Base-by-base conservation (phyloP, 1,139 yeast genomes). In the Candida buenavistaensis region DNA sequence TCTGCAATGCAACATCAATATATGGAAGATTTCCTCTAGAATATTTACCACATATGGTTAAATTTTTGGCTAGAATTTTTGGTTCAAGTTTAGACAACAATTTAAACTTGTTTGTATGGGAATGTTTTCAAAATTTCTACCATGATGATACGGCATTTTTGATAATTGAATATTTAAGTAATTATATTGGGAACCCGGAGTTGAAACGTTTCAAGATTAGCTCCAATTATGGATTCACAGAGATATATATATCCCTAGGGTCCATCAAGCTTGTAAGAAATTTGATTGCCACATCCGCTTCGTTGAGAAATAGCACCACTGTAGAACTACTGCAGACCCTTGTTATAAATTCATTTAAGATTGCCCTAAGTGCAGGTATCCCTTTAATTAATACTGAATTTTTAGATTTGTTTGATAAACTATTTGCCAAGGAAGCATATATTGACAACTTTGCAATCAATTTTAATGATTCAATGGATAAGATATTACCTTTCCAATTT, bases 1-100 rank as follows among this genome's bases (percentile, higher is more conserved):
- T 78, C 7, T 47, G 82, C 14, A 72, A 73, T 32, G 57, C 77
- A 0, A 59, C 75, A 3, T 60, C 75, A 32, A 50, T 69, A 1
- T 73, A 64, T 43, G 80, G 82, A 1, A 51, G 57, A 17, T 51
- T 80, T 3, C 84, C 86, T 0, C 42, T 57, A 6, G 50, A 58
- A 1, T 52, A 59, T 23, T 50, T 77, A 23, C 53, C 54, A 32
- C 59, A 61, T 13, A 56, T 69, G 1, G 50, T 80, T 3, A 68
- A 65, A 28, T 65, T 78, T 9, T 48, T 82, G 4, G 74, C 84
- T 38, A 48, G 50, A 14, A 32, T 48, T 3, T 53, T 56, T 33
- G 73, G 78, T 0, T 47, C 64, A 13, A 55, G 62, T 8, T 43
- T 68, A 16, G 66, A 68, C 20, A 59, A 64, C 5, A 51, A 59